Conservation (phyloP, 495 filamentous ascomycete species). For the Cercophora newfieldiana region DNA sequence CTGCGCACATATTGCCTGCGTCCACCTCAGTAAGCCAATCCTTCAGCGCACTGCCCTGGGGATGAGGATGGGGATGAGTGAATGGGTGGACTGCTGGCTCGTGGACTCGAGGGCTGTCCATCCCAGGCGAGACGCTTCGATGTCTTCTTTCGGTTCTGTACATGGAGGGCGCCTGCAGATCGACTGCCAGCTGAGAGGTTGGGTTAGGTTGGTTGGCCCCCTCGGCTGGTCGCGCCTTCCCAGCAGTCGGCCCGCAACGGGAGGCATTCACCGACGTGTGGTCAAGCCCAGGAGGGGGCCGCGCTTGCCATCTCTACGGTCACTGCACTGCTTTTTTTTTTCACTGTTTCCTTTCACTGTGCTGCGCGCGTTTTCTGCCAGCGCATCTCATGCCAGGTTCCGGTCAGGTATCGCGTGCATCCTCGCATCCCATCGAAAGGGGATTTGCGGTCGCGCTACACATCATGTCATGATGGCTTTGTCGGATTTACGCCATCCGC, state of each 20-base stretch:
- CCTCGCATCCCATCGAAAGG: not conserved
- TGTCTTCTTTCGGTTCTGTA: conserved; percentile 5
- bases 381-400: not conserved
- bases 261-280: not conserved
- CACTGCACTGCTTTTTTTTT: not conserved
- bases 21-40: conserved; percentile 6
- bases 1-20: not conserved
- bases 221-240: conserved; percentile 14
- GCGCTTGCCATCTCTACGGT: not conserved
- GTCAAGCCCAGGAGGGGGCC: not conserved
- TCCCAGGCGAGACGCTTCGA: not conserved
- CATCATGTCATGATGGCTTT: too few species aligned
- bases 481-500: not conserved
- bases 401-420: not conserved
- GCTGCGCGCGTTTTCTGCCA: not conserved
- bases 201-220: too few species aligned
- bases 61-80: too few species aligned
- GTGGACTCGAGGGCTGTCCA: not conserved
- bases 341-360: not conserved
- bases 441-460: not conserved
- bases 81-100: not conserved
- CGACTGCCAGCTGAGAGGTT: not conserved
- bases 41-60: not conserved
- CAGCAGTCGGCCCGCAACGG: conserved; percentile 12
- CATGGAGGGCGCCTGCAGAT: conserved; percentile 17